Conservation (phyloP, 345 rosid species). For the Psidium friedrichsthalianum region DNA sequence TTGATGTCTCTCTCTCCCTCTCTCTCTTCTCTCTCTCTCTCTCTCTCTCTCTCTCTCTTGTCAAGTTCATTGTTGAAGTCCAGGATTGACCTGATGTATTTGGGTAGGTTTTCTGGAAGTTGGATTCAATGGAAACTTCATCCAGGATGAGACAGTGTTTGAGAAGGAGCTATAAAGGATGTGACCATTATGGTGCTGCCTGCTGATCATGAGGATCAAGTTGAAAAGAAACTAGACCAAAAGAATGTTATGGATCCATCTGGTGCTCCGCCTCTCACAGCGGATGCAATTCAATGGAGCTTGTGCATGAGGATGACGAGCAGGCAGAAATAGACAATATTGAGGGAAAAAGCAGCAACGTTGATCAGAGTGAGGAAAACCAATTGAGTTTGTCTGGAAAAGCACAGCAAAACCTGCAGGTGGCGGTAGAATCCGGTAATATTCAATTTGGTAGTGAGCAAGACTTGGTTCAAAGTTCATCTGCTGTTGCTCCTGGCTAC, state of each 20-base stretch:
- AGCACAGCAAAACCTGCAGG: constrained; percentile 38
- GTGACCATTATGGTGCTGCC: constrained; percentile 89
- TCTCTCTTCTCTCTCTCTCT: no score
- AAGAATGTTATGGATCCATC: constrained; percentile 41
- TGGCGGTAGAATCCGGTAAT: constrained; percentile 34
- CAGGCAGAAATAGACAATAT: constrained; percentile 50
- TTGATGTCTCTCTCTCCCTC: not conserved
- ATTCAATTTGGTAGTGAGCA: constrained; percentile 35
- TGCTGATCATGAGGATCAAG: constrained; percentile 70
- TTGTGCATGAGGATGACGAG: constrained; percentile 71
- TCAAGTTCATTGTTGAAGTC: not conserved
- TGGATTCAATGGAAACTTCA: constrained; percentile 85
- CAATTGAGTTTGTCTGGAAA: constrained; percentile 32
- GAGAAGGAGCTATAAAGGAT: constrained; percentile 72
- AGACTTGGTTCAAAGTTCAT: constrained; percentile 36
- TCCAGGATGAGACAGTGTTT: constrained; percentile 90
- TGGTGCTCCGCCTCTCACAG: constrained; percentile 62
- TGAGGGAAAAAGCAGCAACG: constrained; percentile 30
- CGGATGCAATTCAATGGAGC: constrained; percentile 81
- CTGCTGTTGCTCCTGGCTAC: constrained; percentile 73
- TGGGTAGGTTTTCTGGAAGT: constrained; percentile 89
- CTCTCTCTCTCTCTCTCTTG: not conserved
- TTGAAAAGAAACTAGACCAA: constrained; percentile 26
- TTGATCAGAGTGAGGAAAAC: constrained; percentile 30
- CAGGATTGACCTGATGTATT: not conserved